These are phyloP conservation scores for Trifolium fragiferum DNA, from an alignment of 306 rosid genomes.

Conservation along the genomic window DNA sequence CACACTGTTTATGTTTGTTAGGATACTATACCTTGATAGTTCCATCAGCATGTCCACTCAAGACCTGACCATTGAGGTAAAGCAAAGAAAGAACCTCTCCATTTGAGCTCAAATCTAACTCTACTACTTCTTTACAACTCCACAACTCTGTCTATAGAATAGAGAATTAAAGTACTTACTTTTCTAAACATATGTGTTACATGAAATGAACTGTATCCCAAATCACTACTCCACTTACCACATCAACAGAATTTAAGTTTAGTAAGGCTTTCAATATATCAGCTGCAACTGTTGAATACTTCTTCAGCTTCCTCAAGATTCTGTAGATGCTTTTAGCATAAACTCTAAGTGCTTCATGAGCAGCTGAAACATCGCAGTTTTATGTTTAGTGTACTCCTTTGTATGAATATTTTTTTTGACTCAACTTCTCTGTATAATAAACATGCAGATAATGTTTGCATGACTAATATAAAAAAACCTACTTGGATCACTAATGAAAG, in stretches of 20 bases:
- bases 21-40: slow-evolving; percentile 73
- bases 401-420: neutral
- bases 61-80: slow-evolving; percentile 67
- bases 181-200: slow-evolving; percentile 9
- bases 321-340: slow-evolving; percentile 77
- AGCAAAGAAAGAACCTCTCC: slow-evolving; percentile 82
- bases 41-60: slow-evolving; percentile 96
- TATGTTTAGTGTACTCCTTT: slow-evolving; percentile 30
- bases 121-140: slow-evolving; percentile 78
- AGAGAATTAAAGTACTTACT: slow-evolving; percentile 32
- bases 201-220: slow-evolving; percentile 11
- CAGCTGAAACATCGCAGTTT: slow-evolving; percentile 54
- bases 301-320: slow-evolving; percentile 77
- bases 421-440: neutral
- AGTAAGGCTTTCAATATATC: slow-evolving; percentile 74
- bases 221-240: slow-evolving; percentile 58
- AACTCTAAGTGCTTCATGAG: slow-evolving; percentile 70
- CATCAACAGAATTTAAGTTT: slow-evolving; percentile 77
- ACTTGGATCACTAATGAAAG: slow-evolving; percentile 74
- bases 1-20: slow-evolving; percentile 28
- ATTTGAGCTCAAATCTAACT: slow-evolving; percentile 66
- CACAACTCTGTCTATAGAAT: slow-evolving; percentile 73
- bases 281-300: slow-evolving; percentile 58
- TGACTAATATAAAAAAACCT: slow-evolving; percentile 20
- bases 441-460: neutral